Evolutionary conservation across 495 filamentous ascomycete genomes (phyloP).

Genomic region (Penicillium tannophilum): DNA sequence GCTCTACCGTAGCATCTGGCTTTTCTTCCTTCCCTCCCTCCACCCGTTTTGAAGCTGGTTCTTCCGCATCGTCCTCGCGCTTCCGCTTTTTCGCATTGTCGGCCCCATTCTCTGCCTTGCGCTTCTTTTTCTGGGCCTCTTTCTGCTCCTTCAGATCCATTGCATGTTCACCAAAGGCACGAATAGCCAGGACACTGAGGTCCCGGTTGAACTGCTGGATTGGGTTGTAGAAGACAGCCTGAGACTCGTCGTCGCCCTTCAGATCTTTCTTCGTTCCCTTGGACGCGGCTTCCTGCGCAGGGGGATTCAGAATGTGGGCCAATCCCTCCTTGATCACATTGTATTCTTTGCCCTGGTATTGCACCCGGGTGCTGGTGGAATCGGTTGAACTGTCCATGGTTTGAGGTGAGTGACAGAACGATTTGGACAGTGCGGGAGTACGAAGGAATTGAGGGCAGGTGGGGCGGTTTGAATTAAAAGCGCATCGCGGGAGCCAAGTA

Average conservation of each 20-base stretch:
- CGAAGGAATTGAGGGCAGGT: conserved; percentile 3
- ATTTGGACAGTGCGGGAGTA: not conserved
- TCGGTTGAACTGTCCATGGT: conserved; percentile 24
- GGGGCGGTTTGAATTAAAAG: conserved; percentile 8
- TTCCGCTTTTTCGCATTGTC: conserved; percentile 56
- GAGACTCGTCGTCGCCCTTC: conserved; percentile 54
- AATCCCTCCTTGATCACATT: conserved; percentile 68
- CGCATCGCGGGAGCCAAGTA: conserved; percentile 15
- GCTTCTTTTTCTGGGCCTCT: conserved; percentile 44
- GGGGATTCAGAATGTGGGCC: conserved; percentile 65
- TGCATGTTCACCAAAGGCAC: conserved; percentile 73
- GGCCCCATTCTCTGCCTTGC: conserved; percentile 33
- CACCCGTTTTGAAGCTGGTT: conserved; percentile 16
- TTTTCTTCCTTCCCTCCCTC: conserved; percentile 17
- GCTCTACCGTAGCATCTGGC: conserved; percentile 10
- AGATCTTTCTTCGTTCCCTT: conserved; percentile 44
- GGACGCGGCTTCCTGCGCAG: conserved; percentile 47
- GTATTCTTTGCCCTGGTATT: conserved; percentile 54
- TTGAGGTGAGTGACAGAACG: conserved; percentile 14
- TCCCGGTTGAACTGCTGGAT: conserved; percentile 99
- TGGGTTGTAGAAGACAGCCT: conserved; percentile 96
- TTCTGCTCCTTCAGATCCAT: conserved; percentile 44
- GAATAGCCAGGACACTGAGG: conserved; percentile 87
- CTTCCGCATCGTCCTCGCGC: conserved; percentile 32
- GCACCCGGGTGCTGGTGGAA: conserved; percentile 26